Evolutionary conservation across 2,329 filamentous ascomycete genomes (phyloP), one percentile per base, ranked within the genome.

Genomic region (Trichoderma hamatum): DNA sequence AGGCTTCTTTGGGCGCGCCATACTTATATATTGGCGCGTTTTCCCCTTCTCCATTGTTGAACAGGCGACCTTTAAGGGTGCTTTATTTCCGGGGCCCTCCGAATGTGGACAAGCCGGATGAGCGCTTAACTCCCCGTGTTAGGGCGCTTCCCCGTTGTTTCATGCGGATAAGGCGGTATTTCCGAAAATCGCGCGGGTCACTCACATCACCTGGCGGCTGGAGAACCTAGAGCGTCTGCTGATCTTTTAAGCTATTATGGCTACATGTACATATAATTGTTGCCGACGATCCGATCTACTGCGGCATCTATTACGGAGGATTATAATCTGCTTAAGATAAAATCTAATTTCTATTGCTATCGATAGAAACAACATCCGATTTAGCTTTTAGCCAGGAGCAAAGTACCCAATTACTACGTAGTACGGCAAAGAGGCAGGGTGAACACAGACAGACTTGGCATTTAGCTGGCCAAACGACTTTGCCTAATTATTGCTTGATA

Each of bases 1-100:
- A 34, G 19, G n/a, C 34, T 65, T 34, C 34, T 56, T 56, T 49
- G 52, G 39, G 21, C 28, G 39, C 14, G 6, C 36, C 26, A 58
- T 43, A 66, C 56, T 66, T 66, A 66, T 66, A 58, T 26, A 54
- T 26, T 66, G n/a, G 26, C 34, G 13, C 14, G 26, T 26, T 58
- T 39, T 43, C 14, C 14, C 5, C 6, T n/a, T 32, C 24, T 55
- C 9, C 6, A 56, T 21, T 26, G 32, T 24, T 26, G 2, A 46
- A 24, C 24, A 26, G 24, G 13, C 49, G 16, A 11, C 2, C 24
- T 19, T 14, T 5, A 11, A 26, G 28, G 32, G 26, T 32, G 43
- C 28, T 26, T 13, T 14, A 9, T 55, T 28, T 6, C 61, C 61
- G 46, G n/a, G 19, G 7, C 26, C 49, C 62, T 51, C 28, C 21